Evolutionary conservation across 177 flowering plant species (phyloP).

Genomic region (Vitis hybrid): DNA sequence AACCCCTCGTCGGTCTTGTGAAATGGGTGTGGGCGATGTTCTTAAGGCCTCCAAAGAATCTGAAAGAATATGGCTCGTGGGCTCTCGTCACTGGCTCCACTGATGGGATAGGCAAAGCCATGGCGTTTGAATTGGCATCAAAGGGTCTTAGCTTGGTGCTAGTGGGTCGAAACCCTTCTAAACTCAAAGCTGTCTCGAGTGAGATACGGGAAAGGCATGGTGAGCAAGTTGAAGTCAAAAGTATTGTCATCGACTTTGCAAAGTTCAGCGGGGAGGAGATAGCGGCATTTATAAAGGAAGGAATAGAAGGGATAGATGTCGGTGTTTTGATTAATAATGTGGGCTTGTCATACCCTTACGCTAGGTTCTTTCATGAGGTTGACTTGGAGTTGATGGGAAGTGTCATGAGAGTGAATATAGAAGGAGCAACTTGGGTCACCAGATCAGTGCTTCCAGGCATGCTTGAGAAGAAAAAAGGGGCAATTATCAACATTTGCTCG

Average conservation of each 20-base stretch:
- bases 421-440: constrained; percentile 50
- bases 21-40: constrained; percentile 19
- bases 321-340: constrained; percentile 65
- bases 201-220: constrained; percentile 20
- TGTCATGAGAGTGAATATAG: constrained; percentile 56
- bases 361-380: constrained; percentile 66
- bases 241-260: too few relatives aligned
- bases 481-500: constrained; percentile 68
- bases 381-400: constrained; percentile 41
- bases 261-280: neutral
- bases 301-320: constrained; percentile 41
- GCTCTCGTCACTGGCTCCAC: constrained; percentile 52
- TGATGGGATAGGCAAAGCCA: constrained; percentile 57
- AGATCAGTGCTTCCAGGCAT: constrained; percentile 50
- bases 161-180: constrained; percentile 40
- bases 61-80: constrained; percentile 47
- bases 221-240: too few relatives aligned
- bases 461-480: constrained; percentile 59
- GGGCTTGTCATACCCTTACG: constrained; percentile 49
- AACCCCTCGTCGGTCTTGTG: constrained; percentile 11
- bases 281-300: constrained; percentile 27
- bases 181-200: constrained; percentile 30
- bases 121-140: constrained; percentile 47
- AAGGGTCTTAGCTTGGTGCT: constrained; percentile 61
- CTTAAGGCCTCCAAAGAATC: constrained; percentile 24